These are phyloP conservation scores for Leccinum uliginosum DNA, from an alignment of 768 basidiomycete species.

Conservation along the genomic window DNA sequence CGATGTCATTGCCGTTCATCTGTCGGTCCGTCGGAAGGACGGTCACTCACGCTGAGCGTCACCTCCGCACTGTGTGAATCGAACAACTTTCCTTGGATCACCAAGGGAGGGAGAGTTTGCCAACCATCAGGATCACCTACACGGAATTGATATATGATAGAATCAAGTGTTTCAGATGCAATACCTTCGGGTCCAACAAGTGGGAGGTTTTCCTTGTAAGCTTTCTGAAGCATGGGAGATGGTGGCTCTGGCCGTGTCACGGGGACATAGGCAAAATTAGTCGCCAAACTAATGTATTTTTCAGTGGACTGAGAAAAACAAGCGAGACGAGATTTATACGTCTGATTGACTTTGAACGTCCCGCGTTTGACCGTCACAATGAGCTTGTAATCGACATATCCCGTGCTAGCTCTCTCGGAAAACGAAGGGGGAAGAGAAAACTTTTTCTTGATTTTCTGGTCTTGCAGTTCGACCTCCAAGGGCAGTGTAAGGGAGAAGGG, in stretches of 20 bases:
- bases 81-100: conserved; percentile 34
- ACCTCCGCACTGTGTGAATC: conserved; percentile 27
- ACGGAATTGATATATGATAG: background rate
- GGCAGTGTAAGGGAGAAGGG: conserved; percentile 48
- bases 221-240: conserved; percentile 34
- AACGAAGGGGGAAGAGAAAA: conserved; percentile 51
- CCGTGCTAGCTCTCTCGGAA: conserved; percentile 50
- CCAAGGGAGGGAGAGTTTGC: conserved; percentile 31
- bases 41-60: conserved; percentile 30
- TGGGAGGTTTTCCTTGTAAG: conserved; percentile 31
- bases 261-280: conserved; percentile 33
- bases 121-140: conserved; percentile 38
- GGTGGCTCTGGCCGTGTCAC: conserved; percentile 32
- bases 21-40: background rate
- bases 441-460: conserved; percentile 32
- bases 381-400: conserved; percentile 54
- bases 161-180: background rate
- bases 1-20: background rate
- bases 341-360: conserved; percentile 45
- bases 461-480: conserved; percentile 35
- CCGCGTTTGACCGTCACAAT: conserved; percentile 47
- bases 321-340: conserved; percentile 28
- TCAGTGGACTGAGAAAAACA: background rate
- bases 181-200: conserved; percentile 34
- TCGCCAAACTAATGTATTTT: conserved; percentile 24